phyloP scores from a whole-genome alignment of 495 filamentous ascomycete genomes.

The Xylona heveae region DNA sequence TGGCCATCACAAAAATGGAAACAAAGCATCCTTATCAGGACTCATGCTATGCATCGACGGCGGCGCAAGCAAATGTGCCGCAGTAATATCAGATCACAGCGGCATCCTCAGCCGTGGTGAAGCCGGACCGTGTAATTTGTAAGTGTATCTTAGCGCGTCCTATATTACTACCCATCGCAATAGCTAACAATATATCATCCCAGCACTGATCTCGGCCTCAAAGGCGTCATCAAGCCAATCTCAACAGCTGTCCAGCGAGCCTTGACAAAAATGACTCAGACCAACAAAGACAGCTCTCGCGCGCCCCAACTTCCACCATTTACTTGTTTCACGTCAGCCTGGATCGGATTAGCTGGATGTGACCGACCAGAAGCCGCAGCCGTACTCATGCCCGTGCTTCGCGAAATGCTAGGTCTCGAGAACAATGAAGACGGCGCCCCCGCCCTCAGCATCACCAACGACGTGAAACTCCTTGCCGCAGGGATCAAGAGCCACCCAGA shows the following conservation, averaged over 20 bases:
- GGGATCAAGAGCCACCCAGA: constrained; percentile 6
- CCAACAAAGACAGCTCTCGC: too few relatives aligned
- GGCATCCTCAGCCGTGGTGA: constrained; percentile 9
- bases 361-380: constrained; percentile 11
- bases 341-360: constrained; percentile 14
- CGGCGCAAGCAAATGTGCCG: constrained; percentile 18
- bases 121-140: constrained; percentile 19
- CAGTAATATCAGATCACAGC: constrained; percentile 9
- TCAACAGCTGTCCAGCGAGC: too few relatives aligned
- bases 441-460: constrained; percentile 12
- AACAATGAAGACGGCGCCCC: too few relatives aligned
- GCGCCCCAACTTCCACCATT: too few relatives aligned
- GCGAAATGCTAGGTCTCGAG: constrained; percentile 9
- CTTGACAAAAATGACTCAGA: too few relatives aligned
- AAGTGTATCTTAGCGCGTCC: too few relatives aligned
- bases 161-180: too few relatives aligned
- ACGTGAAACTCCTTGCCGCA: constrained; percentile 14
- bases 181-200: too few relatives aligned
- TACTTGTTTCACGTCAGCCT: constrained; percentile 10
- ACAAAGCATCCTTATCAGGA: not conserved
- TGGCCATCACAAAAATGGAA: too few relatives aligned
- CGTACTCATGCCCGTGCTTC: constrained; percentile 7
- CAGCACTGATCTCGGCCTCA: too few relatives aligned
- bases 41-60: constrained; percentile 20
- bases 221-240: too few relatives aligned